Base-by-base conservation (phyloP, 768 basidiomycete species). In the Lactarius deliciosus region DNA sequence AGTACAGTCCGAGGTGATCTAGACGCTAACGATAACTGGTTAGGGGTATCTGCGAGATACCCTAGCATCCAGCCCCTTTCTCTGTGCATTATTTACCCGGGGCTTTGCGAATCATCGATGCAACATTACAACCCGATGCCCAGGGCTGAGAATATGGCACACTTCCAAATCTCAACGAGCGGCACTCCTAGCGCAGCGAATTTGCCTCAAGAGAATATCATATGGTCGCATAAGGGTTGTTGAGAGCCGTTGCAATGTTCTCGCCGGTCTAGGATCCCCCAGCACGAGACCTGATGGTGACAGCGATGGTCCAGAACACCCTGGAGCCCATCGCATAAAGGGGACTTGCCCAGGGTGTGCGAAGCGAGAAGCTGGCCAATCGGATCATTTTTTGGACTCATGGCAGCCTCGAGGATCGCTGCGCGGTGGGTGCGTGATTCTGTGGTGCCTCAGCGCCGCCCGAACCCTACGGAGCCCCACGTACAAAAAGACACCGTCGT, bases 351-450 rank as follows among this genome's bases (percentile, higher is more conserved):
- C 50, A 53, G 50, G 50, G 50, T 15, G 47, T 25, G 47, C 10
- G 9, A 38, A 10, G 36, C 36, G 36, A 38, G 36, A 38, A n/a
- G 50, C 50, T 2, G 13, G 11, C 40, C 18, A 45, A 43, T 41
- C 30, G 38, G 30, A 50, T 40, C 16, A 28, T 32, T 40, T 40
- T 32, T 16, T 20, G 18, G 56, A 36, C 56, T 30, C 63, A 43
- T 54, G 66, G 41, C 40, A 5, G 22, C 32, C 53, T 59, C 30
- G 58, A 64, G 66, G 66, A 34, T 47, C 25, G 36, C 50, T 5
- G 58, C 63, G n/a, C 34, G 66, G 63, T 50, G 11, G 15, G n/a
- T 22, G 62, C 66, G 36, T 68, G 66, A 40, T 53, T 50, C 38
- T 55, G 22, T 41, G 20, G 38, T 40, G 10, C 57, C 57, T 38